Percentiles rank a stretch among this genome's conserved stretches.
Evolutionary conservation across 1,139 yeast genomes (phyloP).

Genomic region (Lodderomyces metapsilosis): DNA sequence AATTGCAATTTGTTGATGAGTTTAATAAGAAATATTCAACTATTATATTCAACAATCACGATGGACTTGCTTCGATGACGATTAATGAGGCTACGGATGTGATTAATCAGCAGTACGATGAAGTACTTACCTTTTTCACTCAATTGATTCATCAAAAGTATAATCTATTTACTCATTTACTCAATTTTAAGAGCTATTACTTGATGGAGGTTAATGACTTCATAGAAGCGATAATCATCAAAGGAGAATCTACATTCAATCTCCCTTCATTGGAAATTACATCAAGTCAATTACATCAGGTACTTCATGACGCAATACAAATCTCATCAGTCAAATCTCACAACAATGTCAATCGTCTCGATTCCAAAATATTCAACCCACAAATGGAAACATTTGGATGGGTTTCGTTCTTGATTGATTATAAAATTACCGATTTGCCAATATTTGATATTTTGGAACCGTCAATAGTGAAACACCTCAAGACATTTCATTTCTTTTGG

Average conservation of each 20-base stretch:
- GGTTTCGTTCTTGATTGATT: conserved; percentile 92
- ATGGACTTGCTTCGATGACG: conserved; percentile 34
- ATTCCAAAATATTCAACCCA: conserved; percentile 76
- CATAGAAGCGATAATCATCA: conserved; percentile 59
- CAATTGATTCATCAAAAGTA: conserved; percentile 47
- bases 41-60: conserved; percentile 24
- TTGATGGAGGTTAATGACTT: conserved; percentile 79
- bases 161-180: conserved; percentile 52
- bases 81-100: conserved; percentile 27
- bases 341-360: conserved; percentile 42
- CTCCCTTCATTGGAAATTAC: conserved; percentile 64
- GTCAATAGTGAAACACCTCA: conserved; percentile 50
- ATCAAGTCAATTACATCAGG: conserved; percentile 62
- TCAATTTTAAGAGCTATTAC: conserved; percentile 63
- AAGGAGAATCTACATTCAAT: conserved; percentile 54
- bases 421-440: conserved; percentile 59
- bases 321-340: conserved; percentile 58
- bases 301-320: conserved; percentile 65
- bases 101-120: conserved; percentile 54
- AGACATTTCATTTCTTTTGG: conserved; percentile 86
- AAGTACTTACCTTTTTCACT: conserved; percentile 56
- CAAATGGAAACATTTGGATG: conserved; percentile 70
- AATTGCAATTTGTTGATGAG: conserved; percentile 40
- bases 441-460: conserved; percentile 26
- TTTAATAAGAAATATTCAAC: conserved; percentile 37